These are phyloP conservation scores for Cephalotrichum gorgonifer DNA, from an alignment of 2,329 filamentous ascomycete genomes.

Conservation along the genomic window DNA sequence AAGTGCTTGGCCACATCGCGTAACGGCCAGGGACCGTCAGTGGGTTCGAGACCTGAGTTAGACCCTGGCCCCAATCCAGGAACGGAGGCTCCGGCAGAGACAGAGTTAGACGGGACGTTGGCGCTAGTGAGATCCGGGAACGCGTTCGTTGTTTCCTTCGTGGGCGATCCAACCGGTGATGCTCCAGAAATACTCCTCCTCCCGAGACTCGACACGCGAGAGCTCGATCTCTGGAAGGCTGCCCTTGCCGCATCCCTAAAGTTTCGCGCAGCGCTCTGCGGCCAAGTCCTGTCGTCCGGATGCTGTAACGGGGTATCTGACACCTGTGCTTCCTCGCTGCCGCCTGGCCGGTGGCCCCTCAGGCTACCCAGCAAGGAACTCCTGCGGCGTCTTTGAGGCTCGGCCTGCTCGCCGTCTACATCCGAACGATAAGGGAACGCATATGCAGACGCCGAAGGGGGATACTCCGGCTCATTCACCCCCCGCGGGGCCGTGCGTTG, in stretches of 20 bases:
- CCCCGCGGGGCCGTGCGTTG: background rate
- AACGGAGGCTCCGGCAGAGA: slow-evolving; percentile 8
- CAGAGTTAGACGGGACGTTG: slow-evolving; percentile 6
- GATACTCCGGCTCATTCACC: background rate
- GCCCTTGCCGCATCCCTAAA: slow-evolving; percentile 24
- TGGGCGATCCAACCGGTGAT: background rate
- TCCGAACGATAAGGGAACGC: background rate
- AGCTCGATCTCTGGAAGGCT: slow-evolving; percentile 13
- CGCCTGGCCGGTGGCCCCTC: background rate
- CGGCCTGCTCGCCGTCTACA: background rate
- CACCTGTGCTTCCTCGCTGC: background rate
- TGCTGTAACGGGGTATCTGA: background rate
- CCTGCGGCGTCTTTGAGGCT: background rate
- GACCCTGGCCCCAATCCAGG: background rate
- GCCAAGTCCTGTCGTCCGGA: background rate
- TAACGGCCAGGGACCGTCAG: background rate
- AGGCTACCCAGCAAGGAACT: background rate
- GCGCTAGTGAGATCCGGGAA: background rate
- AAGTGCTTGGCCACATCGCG: background rate
- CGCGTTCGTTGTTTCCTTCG: background rate
- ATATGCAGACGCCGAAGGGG: background rate
- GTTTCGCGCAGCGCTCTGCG: slow-evolving; percentile 17
- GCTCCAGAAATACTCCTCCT: background rate
- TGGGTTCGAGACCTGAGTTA: background rate
- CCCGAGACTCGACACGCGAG: background rate